Percentiles rank a stretch among this genome's conserved stretches.
phyloP scores from a whole-genome alignment of 2,329 filamentous ascomycete genomes.

The Fusarium lateritium region DNA sequence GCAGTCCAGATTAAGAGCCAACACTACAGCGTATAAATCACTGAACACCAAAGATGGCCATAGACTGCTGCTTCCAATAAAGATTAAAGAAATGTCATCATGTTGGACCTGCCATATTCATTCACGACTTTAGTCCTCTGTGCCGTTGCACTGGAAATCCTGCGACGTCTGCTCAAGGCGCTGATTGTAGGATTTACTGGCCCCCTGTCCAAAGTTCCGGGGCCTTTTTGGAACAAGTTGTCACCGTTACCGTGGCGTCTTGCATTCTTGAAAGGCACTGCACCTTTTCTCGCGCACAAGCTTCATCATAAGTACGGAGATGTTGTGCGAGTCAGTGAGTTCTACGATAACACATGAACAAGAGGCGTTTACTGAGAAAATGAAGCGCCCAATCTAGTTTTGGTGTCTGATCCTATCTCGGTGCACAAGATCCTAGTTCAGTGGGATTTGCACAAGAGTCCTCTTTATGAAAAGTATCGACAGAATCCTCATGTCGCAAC shows the following conservation, averaged over 20 bases:
- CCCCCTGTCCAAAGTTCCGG: conserved; percentile 5
- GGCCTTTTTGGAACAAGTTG: conserved; percentile 5
- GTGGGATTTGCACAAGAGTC: conserved; percentile 4
- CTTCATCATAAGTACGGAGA: background rate
- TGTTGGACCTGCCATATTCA: background rate
- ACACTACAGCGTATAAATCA: background rate
- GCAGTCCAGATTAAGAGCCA: background rate
- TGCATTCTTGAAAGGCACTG: conserved; percentile 2
- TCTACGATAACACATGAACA: background rate
- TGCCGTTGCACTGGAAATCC: background rate
- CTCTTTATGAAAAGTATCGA: conserved; percentile 4
- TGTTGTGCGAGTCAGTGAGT: conserved; percentile 5
- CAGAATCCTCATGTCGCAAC: conserved; percentile 10
- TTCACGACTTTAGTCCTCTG: background rate
- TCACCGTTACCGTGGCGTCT: conserved; percentile 1
- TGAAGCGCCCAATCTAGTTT: background rate
- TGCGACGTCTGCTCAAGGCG: background rate
- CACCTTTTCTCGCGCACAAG: conserved; percentile 1
- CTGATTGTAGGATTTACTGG: background rate
- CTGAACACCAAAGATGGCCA: no score
- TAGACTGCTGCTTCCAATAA: no score
- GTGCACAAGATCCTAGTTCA: conserved; percentile 1
- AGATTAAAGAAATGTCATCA: background rate
- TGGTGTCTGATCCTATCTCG: background rate
- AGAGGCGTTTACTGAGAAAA: no score